Evolutionary conservation across 768 basidiomycete species (phyloP), one percentile per base, ranked within the genome.

Genomic region (Boletus rubescentipes): DNA sequence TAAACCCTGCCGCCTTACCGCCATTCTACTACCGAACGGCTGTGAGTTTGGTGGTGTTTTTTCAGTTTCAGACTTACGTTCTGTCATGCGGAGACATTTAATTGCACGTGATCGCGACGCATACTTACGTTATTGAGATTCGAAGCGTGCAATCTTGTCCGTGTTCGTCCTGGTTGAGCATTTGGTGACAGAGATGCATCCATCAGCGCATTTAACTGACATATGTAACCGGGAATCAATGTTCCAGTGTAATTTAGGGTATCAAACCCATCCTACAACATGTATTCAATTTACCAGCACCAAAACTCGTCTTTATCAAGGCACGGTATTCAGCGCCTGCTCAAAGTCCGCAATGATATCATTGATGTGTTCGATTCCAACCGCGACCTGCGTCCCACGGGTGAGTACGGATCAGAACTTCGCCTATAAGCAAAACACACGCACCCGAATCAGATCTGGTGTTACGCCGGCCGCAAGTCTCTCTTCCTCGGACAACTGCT

Each of bases 371-470:
- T 78, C 77, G 30, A 76, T 78, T 1, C 77, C 77, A 18, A 79
- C 77, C 1, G 76, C 68, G 11, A 77, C 72, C 77, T 75, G 54
- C n/a, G 34, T 14, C 2, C n/a, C 35, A 26, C 3, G 20, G 2
- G 11, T 34, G 6, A 55, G 26, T 6, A 21, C 14, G 9, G 7
- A 15, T 40, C 40, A 23, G 23, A 35, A 2, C 7, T 0, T 5
- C 16, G 5, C 18, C 11, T 6, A 5, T 20, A 1, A 10, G n/a
- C 0, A 21, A 31, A 35, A 43, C 10, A 54, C 15, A 66, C 78
- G 23, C 55, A 85, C 80, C 39, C 84, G 77, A 42, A 85, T 82
- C 23, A 83, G 62, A 60, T 85, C 84, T 1, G 75, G 75, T 11
- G 79, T 79, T 8, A 85, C 81, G 0, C 84, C 84, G 0, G 79